Percentiles rank a stretch among this genome's conserved stretches.
phyloP scores from a whole-genome alignment of 768 basidiomycete species.

The Inosperma sp. region DNA sequence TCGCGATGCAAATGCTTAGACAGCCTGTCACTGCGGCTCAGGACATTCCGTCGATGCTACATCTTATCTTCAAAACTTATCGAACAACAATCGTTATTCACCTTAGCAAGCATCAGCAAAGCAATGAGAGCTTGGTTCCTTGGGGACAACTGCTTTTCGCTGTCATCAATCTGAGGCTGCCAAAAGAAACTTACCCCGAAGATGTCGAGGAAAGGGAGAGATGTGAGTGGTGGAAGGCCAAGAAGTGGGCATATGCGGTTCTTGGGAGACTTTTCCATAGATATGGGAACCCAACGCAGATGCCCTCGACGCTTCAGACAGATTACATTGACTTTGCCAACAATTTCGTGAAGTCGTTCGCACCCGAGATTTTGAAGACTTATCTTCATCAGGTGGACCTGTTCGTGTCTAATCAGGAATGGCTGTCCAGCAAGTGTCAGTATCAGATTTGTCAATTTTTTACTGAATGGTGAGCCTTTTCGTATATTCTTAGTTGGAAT shows the following conservation, averaged over 20 bases:
- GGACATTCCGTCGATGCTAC: constrained; percentile 79
- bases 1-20: constrained; percentile 65
- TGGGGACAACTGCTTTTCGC: constrained; percentile 85
- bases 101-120: constrained; percentile 71
- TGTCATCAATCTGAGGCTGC: constrained; percentile 69
- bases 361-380: constrained; percentile 81
- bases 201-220: constrained; percentile 74
- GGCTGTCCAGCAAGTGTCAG: constrained; percentile 80
- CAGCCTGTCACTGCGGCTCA: constrained; percentile 57
- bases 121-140: constrained; percentile 68
- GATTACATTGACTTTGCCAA: constrained; percentile 70
- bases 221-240: constrained; percentile 86
- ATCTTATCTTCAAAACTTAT: constrained; percentile 85
- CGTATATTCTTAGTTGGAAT: not conserved
- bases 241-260: constrained; percentile 90
- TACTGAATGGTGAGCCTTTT: constrained; percentile 67
- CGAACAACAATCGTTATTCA: constrained; percentile 74
- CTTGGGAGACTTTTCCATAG: constrained; percentile 79
- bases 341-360: constrained; percentile 73
- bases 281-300: constrained; percentile 84
- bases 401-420: constrained; percentile 66
- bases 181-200: constrained; percentile 58
- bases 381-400: constrained; percentile 72
- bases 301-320: constrained; percentile 65
- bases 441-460: constrained; percentile 84